Conservation (phyloP, 805 yeast species). For the Wickerhamiella sorbophila region DNA sequence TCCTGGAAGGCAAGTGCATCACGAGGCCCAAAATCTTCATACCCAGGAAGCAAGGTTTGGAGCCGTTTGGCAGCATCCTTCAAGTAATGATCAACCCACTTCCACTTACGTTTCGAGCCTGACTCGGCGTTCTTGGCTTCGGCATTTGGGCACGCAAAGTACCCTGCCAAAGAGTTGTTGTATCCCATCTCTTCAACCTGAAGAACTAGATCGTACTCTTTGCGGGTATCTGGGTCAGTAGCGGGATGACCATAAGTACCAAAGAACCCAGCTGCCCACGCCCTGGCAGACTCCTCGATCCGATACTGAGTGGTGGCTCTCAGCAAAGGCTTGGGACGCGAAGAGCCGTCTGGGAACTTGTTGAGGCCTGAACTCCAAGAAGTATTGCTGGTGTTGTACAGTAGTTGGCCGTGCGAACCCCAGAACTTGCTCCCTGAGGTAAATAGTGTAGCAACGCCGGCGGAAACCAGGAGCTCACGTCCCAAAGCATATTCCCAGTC, state of each 20-base stretch:
- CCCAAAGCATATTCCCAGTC: constrained; percentile 24
- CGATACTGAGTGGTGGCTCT: constrained; percentile 29
- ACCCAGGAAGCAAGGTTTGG: constrained; percentile 39
- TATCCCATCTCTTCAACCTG: constrained; percentile 22
- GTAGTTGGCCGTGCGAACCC: constrained; percentile 28
- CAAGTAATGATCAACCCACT: constrained; percentile 33
- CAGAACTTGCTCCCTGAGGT: constrained; percentile 28
- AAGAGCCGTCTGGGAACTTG: constrained; percentile 22
- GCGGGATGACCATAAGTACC: constrained; percentile 26
- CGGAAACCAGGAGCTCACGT: constrained; percentile 24
- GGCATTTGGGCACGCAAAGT: constrained; percentile 27
- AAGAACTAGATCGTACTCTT: constrained; percentile 24
- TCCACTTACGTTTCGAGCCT: constrained; percentile 20
- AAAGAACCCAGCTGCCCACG: constrained; percentile 33
- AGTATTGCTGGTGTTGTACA: constrained; percentile 22
- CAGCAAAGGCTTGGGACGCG: constrained; percentile 24
- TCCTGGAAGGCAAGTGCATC: constrained; percentile 43
- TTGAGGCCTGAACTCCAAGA: constrained; percentile 22
- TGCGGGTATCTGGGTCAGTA: constrained; percentile 19
- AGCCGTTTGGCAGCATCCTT: constrained; percentile 43
- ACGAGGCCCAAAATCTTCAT: constrained; percentile 31
- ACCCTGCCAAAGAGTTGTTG: constrained; percentile 29
- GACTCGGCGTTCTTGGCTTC: constrained; percentile 15
- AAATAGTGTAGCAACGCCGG: constrained; percentile 29
- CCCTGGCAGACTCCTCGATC: constrained; percentile 28